Conservation (phyloP, 2,329 filamentous ascomycete species). For the Chaetomiaceae sp. region DNA sequence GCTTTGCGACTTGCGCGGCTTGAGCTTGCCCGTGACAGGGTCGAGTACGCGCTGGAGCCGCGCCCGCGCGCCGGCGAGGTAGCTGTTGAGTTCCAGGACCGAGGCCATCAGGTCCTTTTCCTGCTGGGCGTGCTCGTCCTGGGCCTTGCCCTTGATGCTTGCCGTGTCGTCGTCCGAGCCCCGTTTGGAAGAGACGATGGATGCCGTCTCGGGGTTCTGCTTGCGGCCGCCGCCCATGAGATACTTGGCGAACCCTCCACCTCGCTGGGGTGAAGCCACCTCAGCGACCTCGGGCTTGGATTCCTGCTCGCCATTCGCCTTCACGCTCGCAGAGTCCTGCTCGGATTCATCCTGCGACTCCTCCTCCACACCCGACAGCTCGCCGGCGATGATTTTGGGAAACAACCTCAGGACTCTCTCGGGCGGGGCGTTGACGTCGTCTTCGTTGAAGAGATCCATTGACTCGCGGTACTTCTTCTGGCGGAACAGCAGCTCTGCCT, state of each 20-base stretch:
- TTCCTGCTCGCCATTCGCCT: slow-evolving; percentile 31
- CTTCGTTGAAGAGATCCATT: slow-evolving; percentile 79
- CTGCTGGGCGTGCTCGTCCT: slow-evolving; percentile 54
- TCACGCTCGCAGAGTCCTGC: slow-evolving; percentile 28
- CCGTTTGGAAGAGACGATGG: slow-evolving; percentile 55
- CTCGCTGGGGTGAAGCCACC: slow-evolving; percentile 34
- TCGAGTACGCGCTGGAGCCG: slow-evolving; percentile 59
- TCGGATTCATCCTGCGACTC: slow-evolving; percentile 35
- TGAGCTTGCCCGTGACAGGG: slow-evolving; percentile 58
- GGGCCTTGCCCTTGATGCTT: slow-evolving; percentile 45
- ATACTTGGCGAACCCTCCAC: slow-evolving; percentile 49
- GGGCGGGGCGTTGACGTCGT: slow-evolving; percentile 82
- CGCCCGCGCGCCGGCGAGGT: slow-evolving; percentile 78
- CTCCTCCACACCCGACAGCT: slow-evolving; percentile 53
- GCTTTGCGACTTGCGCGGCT: slow-evolving; percentile 42
- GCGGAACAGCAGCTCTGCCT: slow-evolving; percentile 80
- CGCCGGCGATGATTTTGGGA: slow-evolving; percentile 76
- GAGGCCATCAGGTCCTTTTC: slow-evolving; percentile 81
- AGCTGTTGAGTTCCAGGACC: slow-evolving; percentile 77
- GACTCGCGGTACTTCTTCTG: slow-evolving; percentile 78
- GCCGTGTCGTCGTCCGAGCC: slow-evolving; percentile 53
- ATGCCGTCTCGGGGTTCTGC: slow-evolving; percentile 49
- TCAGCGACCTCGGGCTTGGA: slow-evolving; percentile 24
- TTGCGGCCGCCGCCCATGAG: slow-evolving; percentile 47
- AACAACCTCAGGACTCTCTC: slow-evolving; percentile 83